Conservation (phyloP, 2,329 filamentous ascomycete genomes). For the Aspergillus candidus region DNA sequence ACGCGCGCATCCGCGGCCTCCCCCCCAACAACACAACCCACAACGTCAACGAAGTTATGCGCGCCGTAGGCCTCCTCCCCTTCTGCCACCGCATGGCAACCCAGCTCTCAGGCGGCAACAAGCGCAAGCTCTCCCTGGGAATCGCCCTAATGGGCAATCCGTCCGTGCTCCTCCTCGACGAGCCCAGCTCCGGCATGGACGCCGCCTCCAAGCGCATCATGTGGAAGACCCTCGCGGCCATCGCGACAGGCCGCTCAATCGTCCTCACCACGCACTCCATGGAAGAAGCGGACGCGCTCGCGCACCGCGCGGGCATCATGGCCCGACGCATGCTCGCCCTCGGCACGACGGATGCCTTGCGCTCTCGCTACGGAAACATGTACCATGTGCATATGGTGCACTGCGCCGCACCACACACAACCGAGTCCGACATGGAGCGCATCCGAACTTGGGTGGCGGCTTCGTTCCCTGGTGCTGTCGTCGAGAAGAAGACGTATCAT, state of each 20-base stretch:
- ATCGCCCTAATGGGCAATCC: conserved; percentile 93
- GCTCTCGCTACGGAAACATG: conserved; percentile 68
- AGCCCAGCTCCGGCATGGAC: conserved; percentile 83
- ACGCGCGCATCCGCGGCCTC: conserved; percentile 77
- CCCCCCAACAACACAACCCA: conserved; percentile 55
- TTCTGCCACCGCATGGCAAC: conserved; percentile 70
- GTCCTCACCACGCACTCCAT: conserved; percentile 89
- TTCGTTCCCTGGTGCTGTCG: conserved; percentile 57
- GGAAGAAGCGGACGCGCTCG: conserved; percentile 90
- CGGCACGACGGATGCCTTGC: conserved; percentile 66
- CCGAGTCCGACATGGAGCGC: conserved; percentile 58
- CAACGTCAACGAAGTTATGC: conserved; percentile 72
- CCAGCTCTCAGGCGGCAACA: conserved; percentile 82
- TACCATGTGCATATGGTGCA: conserved; percentile 79
- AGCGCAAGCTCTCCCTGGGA: conserved; percentile 81
- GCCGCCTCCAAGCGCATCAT: conserved; percentile 86
- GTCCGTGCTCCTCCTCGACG: conserved; percentile 77
- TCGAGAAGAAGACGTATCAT: conserved; percentile 72
- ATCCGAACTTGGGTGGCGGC: conserved; percentile 61
- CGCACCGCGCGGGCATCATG: conserved; percentile 77
- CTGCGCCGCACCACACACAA: conserved; percentile 66
- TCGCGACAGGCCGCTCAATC: conserved; percentile 71
- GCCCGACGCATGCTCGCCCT: conserved; percentile 79
- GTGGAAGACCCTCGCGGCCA: conserved; percentile 76
- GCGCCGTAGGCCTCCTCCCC: conserved; percentile 67